Evolutionary conservation across 768 basidiomycete species (phyloP), one percentile per base, ranked within the genome.

Genomic region (Xerocomellus chrysenteron): DNA sequence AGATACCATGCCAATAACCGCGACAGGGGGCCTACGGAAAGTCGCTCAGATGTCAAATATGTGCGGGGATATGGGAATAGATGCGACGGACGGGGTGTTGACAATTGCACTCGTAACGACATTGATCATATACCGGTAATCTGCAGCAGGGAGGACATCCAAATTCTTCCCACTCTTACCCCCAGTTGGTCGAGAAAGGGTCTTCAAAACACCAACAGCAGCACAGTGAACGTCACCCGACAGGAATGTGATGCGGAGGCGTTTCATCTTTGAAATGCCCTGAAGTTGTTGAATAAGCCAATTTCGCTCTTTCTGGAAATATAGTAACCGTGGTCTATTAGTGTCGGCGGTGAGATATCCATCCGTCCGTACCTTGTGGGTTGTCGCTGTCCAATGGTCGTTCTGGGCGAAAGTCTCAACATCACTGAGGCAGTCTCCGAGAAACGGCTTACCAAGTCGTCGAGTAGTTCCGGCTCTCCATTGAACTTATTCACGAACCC

Each of bases 211-310:
- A 2, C 89, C 90, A 0, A 94, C 90, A 1, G 92, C 90, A 1
- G 90, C 90, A 62, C 90, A 90, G 67, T 98, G 96, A 14, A 98
- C 96, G 69, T 99, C 95, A 4, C 97, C 97, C 0, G 88, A 88
- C 17, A 98, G 66, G 72, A 95, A 94, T 0, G 87, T 82, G n/a
- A 99, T 78, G 28, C 97, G 83, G 32, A 88, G 70, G 28, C 80
- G 77, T 70, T 82, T 85, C 47, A 73, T 70, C 43, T 74, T 70
- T 0, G 94, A 88, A 59, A 92, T 78, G 21, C 78, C 75, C 70
- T 98, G 96, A 60, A 92, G 78, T 66, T 88, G 81, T 59, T 85
- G 78, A 43, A 98, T 81, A 26, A 98, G 77, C 86, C 84, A 87
- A 70, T 98, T 98, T 52, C 96, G 87, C 73, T 98, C 97, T 74